These are phyloP conservation scores for Posidonia oceanica DNA, from an alignment of 116 monocot species.

Conservation along the genomic window DNA sequence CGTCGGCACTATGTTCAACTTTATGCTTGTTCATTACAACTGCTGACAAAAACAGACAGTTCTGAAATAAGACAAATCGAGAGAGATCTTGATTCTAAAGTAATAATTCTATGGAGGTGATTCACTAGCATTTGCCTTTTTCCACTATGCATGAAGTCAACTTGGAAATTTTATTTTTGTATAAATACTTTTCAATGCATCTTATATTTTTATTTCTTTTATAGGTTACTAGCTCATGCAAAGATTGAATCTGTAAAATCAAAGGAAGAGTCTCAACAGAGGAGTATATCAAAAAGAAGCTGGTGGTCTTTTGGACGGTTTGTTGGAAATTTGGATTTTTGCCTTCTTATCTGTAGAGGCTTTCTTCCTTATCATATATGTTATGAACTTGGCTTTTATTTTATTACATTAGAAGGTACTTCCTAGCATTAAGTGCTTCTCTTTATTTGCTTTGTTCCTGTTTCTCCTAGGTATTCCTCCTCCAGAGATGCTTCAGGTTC, in stretches of 20 bases:
- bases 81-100: slow-evolving; percentile 83
- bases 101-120: slow-evolving; percentile 91
- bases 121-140: background rate
- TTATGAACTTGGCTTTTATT: background rate
- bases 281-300: slow-evolving; percentile 40
- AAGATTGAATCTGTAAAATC: slow-evolving; percentile 85
- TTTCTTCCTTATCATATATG: background rate
- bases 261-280: slow-evolving; percentile 54
- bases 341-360: background rate
- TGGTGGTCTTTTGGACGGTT: slow-evolving; percentile 97
- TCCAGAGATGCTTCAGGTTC: slow-evolving; percentile 34
- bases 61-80: slow-evolving; percentile 73
- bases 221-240: slow-evolving; percentile 92
- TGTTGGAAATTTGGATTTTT: slow-evolving; percentile 5
- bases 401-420: too few species aligned
- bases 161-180: background rate
- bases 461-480: slow-evolving; percentile 13
- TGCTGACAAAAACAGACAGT: slow-evolving; percentile 19
- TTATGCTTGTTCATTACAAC: slow-evolving; percentile 62
- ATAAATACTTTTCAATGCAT: background rate
- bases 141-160: background rate
- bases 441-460: background rate
- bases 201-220: slow-evolving; percentile 5
- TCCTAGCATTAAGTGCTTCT: too few species aligned
- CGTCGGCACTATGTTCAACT: slow-evolving; percentile 85